A percentile compares a stretch with the other conserved stretches of the same genome.
These are phyloP conservation scores for Aquilaria malaccensis DNA, from an alignment of 345 rosid genomes.

Conservation along the genomic window DNA sequence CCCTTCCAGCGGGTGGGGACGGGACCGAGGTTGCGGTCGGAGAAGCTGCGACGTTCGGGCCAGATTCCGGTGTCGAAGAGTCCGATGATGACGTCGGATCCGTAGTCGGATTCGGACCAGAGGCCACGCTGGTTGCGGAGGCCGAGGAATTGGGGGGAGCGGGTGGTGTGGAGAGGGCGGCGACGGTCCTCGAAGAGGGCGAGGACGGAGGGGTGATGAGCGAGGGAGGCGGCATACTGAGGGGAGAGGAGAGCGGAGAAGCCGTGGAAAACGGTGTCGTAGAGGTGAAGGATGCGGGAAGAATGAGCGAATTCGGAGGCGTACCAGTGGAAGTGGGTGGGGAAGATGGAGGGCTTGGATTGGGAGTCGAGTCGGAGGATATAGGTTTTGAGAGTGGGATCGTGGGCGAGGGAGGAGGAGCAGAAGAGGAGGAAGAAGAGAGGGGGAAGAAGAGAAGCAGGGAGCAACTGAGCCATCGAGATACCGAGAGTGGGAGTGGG, in stretches of 20 bases:
- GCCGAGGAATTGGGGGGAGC: constrained; percentile 86
- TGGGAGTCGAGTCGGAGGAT: constrained; percentile 61
- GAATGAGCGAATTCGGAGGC: constrained; percentile 53
- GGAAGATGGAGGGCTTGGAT: constrained; percentile 76
- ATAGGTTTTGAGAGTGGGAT: constrained; percentile 41
- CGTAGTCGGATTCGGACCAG: constrained; percentile 85
- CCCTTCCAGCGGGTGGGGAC: constrained; percentile 80
- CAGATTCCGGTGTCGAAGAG: constrained; percentile 80
- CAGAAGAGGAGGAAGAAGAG: constrained; percentile 14
- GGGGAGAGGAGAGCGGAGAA: constrained; percentile 65
- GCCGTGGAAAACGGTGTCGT: constrained; percentile 92
- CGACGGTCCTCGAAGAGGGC: constrained; percentile 62
- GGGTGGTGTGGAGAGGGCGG: constrained; percentile 73
- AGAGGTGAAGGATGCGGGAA: constrained; percentile 58
- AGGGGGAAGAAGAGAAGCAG: constrained; percentile 13
- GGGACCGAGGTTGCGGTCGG: constrained; percentile 67
- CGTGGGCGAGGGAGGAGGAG: constrained; percentile 13
- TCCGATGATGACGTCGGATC: constrained; percentile 80
- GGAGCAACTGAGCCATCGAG: constrained; percentile 19
- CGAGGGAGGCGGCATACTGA: constrained; percentile 34
- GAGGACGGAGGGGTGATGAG: constrained; percentile 59
- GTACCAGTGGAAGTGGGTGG: constrained; percentile 86
- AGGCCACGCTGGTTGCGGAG: constrained; percentile 68
- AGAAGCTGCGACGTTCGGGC: constrained; percentile 82
- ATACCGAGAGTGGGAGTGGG: constrained; percentile 9